A percentile compares a stretch with the other conserved stretches of the same genome.
Conservation (phyloP, 2,329 filamentous ascomycete genomes). For the Arthrobotrys musiformis region DNA sequence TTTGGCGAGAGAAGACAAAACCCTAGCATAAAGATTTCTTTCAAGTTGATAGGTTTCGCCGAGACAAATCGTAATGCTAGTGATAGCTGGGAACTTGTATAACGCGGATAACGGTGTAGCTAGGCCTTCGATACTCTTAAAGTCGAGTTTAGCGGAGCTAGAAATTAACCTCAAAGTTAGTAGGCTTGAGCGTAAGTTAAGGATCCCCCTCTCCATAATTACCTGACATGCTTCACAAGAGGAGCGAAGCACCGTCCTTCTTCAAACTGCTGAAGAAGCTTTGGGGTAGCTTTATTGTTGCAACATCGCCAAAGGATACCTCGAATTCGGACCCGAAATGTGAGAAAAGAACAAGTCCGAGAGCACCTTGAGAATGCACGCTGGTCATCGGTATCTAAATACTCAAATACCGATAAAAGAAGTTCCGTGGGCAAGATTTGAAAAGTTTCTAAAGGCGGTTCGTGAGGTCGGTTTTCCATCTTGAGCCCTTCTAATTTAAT, state of each 20-base stretch:
- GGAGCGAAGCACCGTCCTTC: neutral
- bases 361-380: neutral
- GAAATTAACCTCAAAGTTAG: neutral
- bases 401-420: neutral
- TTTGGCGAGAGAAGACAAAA: neutral
- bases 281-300: neutral
- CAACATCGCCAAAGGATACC: neutral
- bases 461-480: neutral
- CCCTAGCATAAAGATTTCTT: neutral
- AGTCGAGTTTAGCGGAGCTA: neutral
- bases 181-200: neutral
- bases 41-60: neutral
- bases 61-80: neutral
- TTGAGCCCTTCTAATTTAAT: neutral
- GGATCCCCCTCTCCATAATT: neutral
- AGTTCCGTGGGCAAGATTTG: neutral
- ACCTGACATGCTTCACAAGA: neutral
- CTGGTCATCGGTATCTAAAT: neutral
- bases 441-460: neutral
- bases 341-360: neutral
- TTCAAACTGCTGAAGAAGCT: neutral
- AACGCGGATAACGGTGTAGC: neutral
- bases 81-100: neutral
- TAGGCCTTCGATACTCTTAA: neutral
- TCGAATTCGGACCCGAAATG: neutral